Base-by-base conservation (phyloP, 2,329 filamentous ascomycete species). In the Penicillium sp. region DNA sequence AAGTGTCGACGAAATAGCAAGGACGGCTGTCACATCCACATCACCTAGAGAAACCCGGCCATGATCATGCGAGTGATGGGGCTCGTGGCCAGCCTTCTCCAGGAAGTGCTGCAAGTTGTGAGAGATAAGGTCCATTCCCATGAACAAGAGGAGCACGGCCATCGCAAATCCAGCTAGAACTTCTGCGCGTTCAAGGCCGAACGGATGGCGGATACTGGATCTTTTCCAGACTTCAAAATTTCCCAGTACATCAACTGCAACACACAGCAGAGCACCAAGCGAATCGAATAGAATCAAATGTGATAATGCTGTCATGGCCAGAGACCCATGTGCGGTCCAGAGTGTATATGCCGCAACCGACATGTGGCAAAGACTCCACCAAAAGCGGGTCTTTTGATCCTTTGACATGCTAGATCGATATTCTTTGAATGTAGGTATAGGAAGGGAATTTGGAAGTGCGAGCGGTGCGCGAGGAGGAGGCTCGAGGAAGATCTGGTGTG, bases 141-240 rank as follows among this genome's bases (percentile, higher is more conserved):
- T 95, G 72, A 99, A 99, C n/a, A 95, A 81, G 11, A 99, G 81
- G 54, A 96, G 89, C 33, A 99, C 87, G 43, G 90, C 95, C 83
- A 97, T 89, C 53, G 91, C 93, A 57, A 99, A 95, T 14, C 93
- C 93, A 30, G 91, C 90, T 13, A 99, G 81, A 4, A 99, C 92
- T 70, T 99, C 93, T 50, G 88, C 88, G 46, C 93, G 83, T 72
- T 96, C 89, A 19, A 99, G 80, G 3, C 81, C 91, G 65, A 99
- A 99, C 0, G 93, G 93, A 71, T 99, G 90, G 19, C 91, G 85
- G 60, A 99, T 87, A 58, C 86, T 95, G 60, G 88, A 92, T 39
- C 92, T 82, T 57, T 89, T 89, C 93, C 93, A 99, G 34, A 97
- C 91, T 67, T 99, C 93, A 63, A 99, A 99, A 69, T 99, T 99